These are phyloP conservation scores for Warburgia ugandensis DNA, from an alignment of 164 flowering plant genomes.

Conservation along the genomic window DNA sequence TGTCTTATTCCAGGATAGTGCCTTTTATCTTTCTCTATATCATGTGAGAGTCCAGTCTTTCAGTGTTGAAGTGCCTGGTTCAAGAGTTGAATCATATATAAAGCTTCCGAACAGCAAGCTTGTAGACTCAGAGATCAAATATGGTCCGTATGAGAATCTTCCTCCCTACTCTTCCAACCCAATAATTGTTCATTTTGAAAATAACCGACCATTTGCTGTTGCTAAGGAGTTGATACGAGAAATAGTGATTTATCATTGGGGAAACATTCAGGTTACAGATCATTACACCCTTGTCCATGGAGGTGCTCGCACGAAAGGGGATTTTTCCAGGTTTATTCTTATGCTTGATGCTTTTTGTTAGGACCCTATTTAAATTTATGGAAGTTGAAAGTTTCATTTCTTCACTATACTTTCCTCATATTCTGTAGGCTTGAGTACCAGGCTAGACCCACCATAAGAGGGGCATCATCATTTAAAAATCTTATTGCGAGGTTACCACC, in stretches of 20 bases:
- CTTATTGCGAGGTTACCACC: slow-evolving; percentile 81
- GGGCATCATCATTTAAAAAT: slow-evolving; percentile 67
- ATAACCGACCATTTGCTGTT: slow-evolving; percentile 68
- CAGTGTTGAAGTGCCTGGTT: slow-evolving; percentile 52
- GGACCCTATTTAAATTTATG: not conserved
- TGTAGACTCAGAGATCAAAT: slow-evolving; percentile 79
- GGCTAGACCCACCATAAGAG: slow-evolving; percentile 53
- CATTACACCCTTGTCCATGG: slow-evolving; percentile 71
- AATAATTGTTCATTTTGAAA: slow-evolving; percentile 64
- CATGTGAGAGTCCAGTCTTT: slow-evolving; percentile 59
- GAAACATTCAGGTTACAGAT: slow-evolving; percentile 83
- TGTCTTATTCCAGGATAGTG: slow-evolving; percentile 70
- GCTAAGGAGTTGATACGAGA: slow-evolving; percentile 77
- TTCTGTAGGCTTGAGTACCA: slow-evolving; percentile 77
- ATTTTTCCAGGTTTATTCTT: slow-evolving; percentile 78
- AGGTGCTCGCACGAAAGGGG: slow-evolving; percentile 81
- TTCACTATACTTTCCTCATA: not conserved
- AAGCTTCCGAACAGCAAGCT: slow-evolving; percentile 57
- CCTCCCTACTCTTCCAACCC: slow-evolving; percentile 65
- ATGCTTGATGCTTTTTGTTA: not conserved
- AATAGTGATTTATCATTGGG: slow-evolving; percentile 96
- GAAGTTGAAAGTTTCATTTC: not conserved
- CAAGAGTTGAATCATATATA: slow-evolving; percentile 82
- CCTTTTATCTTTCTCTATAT: slow-evolving; percentile 74
- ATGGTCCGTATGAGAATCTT: slow-evolving; percentile 75